Base-by-base conservation (phyloP, 2,329 filamentous ascomycete species). In the Apiospora malaysiana region DNA sequence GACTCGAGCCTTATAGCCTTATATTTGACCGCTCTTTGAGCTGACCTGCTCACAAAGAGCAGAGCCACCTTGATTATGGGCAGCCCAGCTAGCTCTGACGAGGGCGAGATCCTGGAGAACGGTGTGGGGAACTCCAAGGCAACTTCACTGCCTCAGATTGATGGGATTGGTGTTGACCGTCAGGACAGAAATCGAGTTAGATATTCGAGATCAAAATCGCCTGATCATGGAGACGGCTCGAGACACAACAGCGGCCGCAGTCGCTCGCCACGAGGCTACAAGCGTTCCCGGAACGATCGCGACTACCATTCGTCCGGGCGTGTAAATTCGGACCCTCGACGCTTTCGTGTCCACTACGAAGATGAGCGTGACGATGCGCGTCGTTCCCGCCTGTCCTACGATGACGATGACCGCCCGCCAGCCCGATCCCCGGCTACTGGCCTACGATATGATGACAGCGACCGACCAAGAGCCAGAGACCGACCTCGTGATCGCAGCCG, bases 151-250 rank as follows among this genome's bases (percentile, higher is more conserved):
- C 86, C 88, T 87, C 88, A 88, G 83, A 84, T 89, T 88, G 90
- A 91, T 89, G 88, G 90, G 92, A 91, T 86, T 89, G 91, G 88
- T 89, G 91, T 97, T 97, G 93, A 97, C 94, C 93, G 92, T 90
- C 90, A 87, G 88, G 89, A 92, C 93, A 97, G 94, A 95, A 88
- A 84, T 84, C 90, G 88, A 83, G 86, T 83, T 81, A 88, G 86
- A 86, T 80, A 84, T 77, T 88, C 88, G 79, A 81, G 83, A 79
- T 84, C 82, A 75, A 83, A 82, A 79, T 90, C 89, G 74, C 89
- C 89, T 76, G 87, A 88, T 63, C 78, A 82, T 75, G 76, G 73
- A 47, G 76, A 75, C 74, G 76, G 75, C 72, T 77, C 75, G 74
- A 80, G 78, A 74, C 75, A 83, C 83, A 84, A 84, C 79, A 78